These are phyloP conservation scores for Poa annua DNA, from an alignment of 176 grass and related monocot species.

Conservation along the genomic window DNA sequence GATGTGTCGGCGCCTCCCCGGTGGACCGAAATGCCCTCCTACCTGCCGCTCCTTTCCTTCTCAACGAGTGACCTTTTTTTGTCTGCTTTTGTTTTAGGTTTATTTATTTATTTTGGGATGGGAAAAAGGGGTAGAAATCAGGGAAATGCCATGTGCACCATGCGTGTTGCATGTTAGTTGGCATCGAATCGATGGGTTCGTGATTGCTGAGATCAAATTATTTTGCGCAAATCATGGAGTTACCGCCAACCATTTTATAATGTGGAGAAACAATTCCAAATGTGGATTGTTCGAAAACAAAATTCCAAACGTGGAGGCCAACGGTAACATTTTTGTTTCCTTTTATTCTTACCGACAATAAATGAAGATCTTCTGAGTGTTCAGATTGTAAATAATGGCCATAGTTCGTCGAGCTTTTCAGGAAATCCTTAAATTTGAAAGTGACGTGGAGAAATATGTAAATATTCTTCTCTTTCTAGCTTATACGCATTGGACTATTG, in stretches of 20 bases:
- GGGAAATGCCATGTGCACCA: conserved; percentile 56
- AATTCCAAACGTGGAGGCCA: neutral
- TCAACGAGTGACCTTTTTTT: neutral
- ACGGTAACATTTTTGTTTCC: neutral
- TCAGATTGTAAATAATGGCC: neutral
- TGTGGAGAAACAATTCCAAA: neutral
- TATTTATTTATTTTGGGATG: too few relatives aligned
- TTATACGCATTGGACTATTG: neutral
- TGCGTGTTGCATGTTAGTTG: conserved; percentile 53
- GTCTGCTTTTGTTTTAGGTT: neutral
- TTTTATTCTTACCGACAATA: too few relatives aligned
- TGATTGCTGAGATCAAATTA: conserved; percentile 17
- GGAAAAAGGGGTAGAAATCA: neutral
- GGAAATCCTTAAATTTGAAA: neutral
- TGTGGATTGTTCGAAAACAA: too few relatives aligned
- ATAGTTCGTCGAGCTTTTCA: neutral
- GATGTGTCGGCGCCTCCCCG: conserved; percentile 48
- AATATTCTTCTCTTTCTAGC: neutral
- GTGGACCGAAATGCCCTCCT: conserved; percentile 51
- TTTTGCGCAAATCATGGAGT: neutral
- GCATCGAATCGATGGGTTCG: conserved; percentile 22
- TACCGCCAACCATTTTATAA: neutral
- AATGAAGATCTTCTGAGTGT: neutral
- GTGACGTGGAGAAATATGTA: neutral
- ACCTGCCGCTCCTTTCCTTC: conserved; percentile 32